These are phyloP conservation scores for Linderina pennispora DNA, from an alignment of 192 early-diverging fungal species.

Conservation along the genomic window DNA sequence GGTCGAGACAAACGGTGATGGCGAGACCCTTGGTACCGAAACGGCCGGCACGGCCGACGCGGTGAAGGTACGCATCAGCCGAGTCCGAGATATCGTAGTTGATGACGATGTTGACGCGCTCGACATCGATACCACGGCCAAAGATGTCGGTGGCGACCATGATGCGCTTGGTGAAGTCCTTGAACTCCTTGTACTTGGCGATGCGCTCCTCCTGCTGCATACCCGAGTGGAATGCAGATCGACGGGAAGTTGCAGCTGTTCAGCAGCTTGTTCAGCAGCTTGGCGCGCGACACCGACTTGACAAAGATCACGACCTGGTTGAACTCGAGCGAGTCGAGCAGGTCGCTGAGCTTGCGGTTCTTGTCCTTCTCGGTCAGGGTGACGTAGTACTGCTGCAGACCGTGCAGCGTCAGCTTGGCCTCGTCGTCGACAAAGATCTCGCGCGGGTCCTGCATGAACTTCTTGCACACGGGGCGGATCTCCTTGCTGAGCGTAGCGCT, in stretches of 20 bases:
- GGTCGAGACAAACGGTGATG: constrained; percentile 86
- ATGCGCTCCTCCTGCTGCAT: constrained; percentile 93
- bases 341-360: constrained; percentile 90
- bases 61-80: constrained; percentile 89
- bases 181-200: constrained; percentile 88
- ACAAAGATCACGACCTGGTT: constrained; percentile 99
- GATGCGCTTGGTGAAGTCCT: constrained; percentile 89
- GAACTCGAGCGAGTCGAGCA: constrained; percentile 92
- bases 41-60: constrained; percentile 97
- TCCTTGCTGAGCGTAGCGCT: constrained; percentile 93
- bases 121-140: constrained; percentile 97
- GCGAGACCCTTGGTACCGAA: constrained; percentile 99
- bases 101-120: constrained; percentile 98
- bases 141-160: constrained; percentile 98
- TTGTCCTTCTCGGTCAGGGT: constrained; percentile 79
- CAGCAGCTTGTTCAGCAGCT: constrained; percentile 80
- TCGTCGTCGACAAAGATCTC: constrained; percentile 98
- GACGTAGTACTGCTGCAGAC: constrained; percentile 92
- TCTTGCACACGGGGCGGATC: constrained; percentile 88
- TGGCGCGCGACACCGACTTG: constrained; percentile 81
- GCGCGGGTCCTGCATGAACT: constrained; percentile 96
- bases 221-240: constrained; percentile 85
- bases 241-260: constrained; percentile 89
- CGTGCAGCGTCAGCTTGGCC: constrained; percentile 95
- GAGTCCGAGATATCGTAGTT: constrained; percentile 96